phyloP scores from a whole-genome alignment of 2,329 filamentous ascomycete genomes.

The Xylariaceae sp. region DNA sequence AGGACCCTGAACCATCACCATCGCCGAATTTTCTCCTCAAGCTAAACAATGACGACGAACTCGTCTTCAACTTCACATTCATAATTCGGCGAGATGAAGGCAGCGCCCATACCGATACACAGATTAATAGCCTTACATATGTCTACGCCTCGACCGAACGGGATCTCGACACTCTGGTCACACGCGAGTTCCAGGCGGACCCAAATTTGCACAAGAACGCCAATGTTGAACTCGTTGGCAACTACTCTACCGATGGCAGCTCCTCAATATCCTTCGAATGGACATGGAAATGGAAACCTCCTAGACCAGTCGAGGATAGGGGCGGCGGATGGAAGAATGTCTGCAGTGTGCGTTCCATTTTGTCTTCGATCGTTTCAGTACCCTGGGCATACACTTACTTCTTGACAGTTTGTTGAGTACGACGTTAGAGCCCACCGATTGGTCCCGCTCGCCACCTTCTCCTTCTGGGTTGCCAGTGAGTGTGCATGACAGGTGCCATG shows the following conservation, averaged over 20 bases:
- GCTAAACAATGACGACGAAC: slow-evolving; percentile 83
- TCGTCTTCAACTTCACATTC: slow-evolving; percentile 90
- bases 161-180: slow-evolving; percentile 91
- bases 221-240: slow-evolving; percentile 92
- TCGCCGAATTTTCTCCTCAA: slow-evolving; percentile 77
- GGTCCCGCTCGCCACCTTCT: slow-evolving; percentile 84
- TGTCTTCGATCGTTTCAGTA: neutral
- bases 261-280: slow-evolving; percentile 85
- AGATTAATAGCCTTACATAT: slow-evolving; percentile 84
- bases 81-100: slow-evolving; percentile 60
- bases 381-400: slow-evolving; percentile 25
- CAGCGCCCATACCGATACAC: slow-evolving; percentile 58
- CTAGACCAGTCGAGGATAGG: slow-evolving; percentile 72
- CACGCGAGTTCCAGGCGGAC: slow-evolving; percentile 91
- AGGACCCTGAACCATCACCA: slow-evolving; percentile 70
- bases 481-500: slow-evolving; percentile 10
- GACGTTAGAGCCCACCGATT: slow-evolving; percentile 87
- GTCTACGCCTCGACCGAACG: slow-evolving; percentile 79
- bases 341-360: slow-evolving; percentile 63
- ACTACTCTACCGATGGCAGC: slow-evolving; percentile 78
- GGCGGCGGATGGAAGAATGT: slow-evolving; percentile 92
- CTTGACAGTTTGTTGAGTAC: slow-evolving; percentile 81
- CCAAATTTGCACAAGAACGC: slow-evolving; percentile 96
- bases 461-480: slow-evolving; percentile 87
- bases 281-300: slow-evolving; percentile 96